Evolutionary conservation across 2,329 filamentous ascomycete species (phyloP), one percentile per base, ranked within the genome.

Genomic region (Phyllosticta citrichinensis): DNA sequence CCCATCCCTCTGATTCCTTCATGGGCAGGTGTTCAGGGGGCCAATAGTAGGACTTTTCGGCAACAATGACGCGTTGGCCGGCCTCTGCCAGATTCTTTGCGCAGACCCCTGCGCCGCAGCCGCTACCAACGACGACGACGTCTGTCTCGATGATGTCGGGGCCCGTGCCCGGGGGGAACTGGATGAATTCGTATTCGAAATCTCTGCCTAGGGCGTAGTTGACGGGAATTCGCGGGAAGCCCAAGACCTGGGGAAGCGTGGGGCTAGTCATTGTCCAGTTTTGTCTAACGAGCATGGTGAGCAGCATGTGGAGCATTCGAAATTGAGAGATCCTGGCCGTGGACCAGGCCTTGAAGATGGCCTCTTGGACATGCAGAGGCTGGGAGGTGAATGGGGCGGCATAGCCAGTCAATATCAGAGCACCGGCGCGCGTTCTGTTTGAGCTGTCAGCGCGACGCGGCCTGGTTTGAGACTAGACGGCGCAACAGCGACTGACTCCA

Each of bases 41-140:
- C 75, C 88, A 93, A 70, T 94, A 83, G 70, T 92, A 91, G 1
- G 83, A 84, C 70, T 94, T 94, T 66, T 95, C 91, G 2, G 91
- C 86, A 0, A 97, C 89, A 3, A 96, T 72, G 27, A 96, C 90
- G 20, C 79, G 79, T 64, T 88, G 80, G 3, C 88, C 89, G 0
- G 87, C 88, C 72, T 91, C 86, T 10, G 91, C 84, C 1, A 96
- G 76, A 57, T 89, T 87, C 73, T 92, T 92, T 24, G 92, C 91
- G 40, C 82, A 83, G 0, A 96, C 91, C 10, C 81, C 89, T 51
- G 89, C 91, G 64, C 92, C 92, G 67, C 89, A 95, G 27, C 92
- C 92, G 47, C 89, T 94, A 2, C 92, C 92, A 20, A 97, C 81
- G 62, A 97, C 85, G 51, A 96, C 84, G 0, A 96, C 84, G 71